phyloP scores from a whole-genome alignment of 345 rosid genomes.

The Durio zibethinus region DNA sequence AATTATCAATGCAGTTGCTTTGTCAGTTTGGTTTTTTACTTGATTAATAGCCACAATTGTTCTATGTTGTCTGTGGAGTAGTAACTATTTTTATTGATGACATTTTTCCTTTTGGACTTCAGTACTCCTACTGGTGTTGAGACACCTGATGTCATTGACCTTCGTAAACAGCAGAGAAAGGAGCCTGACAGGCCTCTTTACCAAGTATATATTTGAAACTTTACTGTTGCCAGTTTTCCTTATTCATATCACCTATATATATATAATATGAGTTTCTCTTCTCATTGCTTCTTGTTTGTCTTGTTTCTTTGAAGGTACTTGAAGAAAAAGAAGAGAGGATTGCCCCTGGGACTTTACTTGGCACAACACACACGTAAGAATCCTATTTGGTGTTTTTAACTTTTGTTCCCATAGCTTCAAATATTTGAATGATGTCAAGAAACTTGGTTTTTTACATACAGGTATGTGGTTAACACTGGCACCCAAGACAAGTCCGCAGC shows the following conservation, averaged over 20 bases:
- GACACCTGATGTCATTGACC: constrained; percentile 99
- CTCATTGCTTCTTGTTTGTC: not conserved
- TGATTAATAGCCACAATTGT: not conserved
- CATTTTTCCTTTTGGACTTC: constrained; percentile 13
- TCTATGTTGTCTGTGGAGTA: not conserved
- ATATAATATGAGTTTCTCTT: not conserved
- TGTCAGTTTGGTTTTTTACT: not conserved
- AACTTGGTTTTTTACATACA: constrained; percentile 22
- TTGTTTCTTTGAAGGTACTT: constrained; percentile 48
- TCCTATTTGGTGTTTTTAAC: not conserved
- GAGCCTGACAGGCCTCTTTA: constrained; percentile 92
- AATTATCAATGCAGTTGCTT: not conserved
- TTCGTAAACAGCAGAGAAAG: constrained; percentile 98
- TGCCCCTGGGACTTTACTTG: constrained; percentile 88
- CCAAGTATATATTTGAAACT: constrained; percentile 45
- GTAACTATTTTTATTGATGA: not conserved
- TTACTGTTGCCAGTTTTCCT: not conserved
- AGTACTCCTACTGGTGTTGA: constrained; percentile 99
- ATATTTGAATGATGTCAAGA: not conserved
- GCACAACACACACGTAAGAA: constrained; percentile 81
- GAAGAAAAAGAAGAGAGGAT: constrained; percentile 82
- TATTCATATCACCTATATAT: not conserved
- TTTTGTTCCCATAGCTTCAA: not conserved
- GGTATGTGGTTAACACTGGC: constrained; percentile 68
- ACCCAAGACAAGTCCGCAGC: constrained; percentile 78